Percentiles rank a stretch among this genome's conserved stretches.
Evolutionary conservation across 163 green algal species (phyloP).

Genomic region (Scenedesmus sp.): DNA sequence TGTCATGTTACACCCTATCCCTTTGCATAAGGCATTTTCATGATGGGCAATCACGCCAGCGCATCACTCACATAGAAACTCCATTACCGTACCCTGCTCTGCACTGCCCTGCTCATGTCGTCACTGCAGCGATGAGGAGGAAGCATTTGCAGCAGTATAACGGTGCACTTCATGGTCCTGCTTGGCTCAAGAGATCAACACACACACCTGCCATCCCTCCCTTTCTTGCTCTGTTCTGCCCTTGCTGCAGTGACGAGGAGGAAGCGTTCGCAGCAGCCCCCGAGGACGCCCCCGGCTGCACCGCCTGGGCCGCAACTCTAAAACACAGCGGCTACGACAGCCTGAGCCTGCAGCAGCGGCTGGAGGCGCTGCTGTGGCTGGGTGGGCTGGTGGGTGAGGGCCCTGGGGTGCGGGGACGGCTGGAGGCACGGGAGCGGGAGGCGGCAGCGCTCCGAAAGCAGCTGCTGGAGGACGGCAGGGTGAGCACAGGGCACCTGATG

Average conservation of each 20-base stretch:
- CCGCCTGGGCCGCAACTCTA: constrained; percentile 71
- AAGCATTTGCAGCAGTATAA: not conserved
- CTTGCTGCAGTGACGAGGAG: constrained; percentile 25
- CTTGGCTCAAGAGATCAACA: no score
- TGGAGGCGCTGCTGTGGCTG: constrained; percentile 52
- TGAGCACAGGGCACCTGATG: not conserved
- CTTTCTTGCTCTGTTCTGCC: no score
- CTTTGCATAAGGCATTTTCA: no score
- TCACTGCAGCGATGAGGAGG: not conserved
- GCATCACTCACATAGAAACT: no score
- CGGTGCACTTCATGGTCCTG: not conserved
- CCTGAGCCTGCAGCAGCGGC: constrained; percentile 53
- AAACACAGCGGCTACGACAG: constrained; percentile 28
- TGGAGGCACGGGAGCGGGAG: constrained; percentile 33
- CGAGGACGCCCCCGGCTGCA: constrained; percentile 39
- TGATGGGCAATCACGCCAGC: no score
- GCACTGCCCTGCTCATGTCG: no score
- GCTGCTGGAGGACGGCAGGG: constrained; percentile 36
- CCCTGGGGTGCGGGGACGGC: not conserved
- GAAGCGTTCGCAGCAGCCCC: not conserved
- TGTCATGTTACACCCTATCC: no score
- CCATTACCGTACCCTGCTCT: no score
- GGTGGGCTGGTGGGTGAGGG: constrained; percentile 50
- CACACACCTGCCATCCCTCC: not conserved
- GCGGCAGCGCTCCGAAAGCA: constrained; percentile 21